phyloP scores from a whole-genome alignment of 768 basidiomycete species.

The Piloderma croceum region DNA sequence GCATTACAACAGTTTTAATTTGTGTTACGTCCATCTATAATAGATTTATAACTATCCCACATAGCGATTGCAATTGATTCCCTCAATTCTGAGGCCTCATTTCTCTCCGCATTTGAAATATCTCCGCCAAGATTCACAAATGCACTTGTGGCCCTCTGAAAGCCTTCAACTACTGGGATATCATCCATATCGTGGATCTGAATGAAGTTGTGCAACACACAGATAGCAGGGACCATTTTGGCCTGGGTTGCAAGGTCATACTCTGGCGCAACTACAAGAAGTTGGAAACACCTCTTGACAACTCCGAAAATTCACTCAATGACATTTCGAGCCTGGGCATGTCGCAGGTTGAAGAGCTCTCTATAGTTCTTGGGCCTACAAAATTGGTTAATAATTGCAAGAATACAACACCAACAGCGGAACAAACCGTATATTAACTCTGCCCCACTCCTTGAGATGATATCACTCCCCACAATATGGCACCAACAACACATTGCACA shows the following conservation, averaged over 20 bases:
- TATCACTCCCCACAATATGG: conserved; percentile 27
- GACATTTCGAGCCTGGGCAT: conserved; percentile 18
- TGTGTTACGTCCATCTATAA: background rate
- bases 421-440: conserved; percentile 6
- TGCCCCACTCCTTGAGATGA: conserved; percentile 30
- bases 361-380: conserved; percentile 13
- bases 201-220: conserved; percentile 20
- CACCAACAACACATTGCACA: conserved; percentile 19
- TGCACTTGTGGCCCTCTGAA: too few species aligned
- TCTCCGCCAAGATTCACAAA: background rate
- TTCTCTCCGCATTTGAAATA: conserved; percentile 9
- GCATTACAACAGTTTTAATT: background rate
- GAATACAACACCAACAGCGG: background rate
- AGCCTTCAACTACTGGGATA: too few species aligned
- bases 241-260: conserved; percentile 14
- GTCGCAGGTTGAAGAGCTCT: conserved; percentile 23
- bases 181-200: conserved; percentile 15
- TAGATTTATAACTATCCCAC: background rate
- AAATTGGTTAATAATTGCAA: too few species aligned
- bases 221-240: conserved; percentile 11
- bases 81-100: conserved; percentile 4
- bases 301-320: conserved; percentile 21
- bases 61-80: conserved; percentile 16
- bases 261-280: conserved; percentile 9
- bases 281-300: conserved; percentile 9